Evolutionary conservation across 1,284 basidiomycete species (phyloP).

Genomic region (Moesziomyces sp.): DNA sequence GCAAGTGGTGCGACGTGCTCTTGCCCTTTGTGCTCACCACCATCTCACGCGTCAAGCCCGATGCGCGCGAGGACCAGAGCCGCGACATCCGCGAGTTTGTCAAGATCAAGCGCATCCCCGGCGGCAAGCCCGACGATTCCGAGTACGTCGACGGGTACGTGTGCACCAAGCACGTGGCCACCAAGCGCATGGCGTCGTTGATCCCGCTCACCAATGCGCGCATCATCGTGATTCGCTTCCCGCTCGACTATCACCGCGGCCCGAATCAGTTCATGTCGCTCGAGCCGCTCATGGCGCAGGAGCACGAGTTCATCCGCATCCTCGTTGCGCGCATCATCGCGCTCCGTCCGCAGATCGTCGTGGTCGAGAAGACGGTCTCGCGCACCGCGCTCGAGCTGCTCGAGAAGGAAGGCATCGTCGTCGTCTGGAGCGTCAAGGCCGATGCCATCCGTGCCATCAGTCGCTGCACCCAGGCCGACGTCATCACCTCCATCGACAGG

Average conservation of each 20-base stretch:
- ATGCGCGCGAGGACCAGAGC: constrained; percentile 74
- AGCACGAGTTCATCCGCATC: constrained; percentile 91
- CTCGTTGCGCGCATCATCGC: constrained; percentile 89
- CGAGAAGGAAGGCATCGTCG: constrained; percentile 85
- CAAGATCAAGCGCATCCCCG: constrained; percentile 98
- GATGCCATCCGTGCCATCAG: constrained; percentile 88
- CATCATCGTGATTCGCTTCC: constrained; percentile 95
- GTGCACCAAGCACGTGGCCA: constrained; percentile 97
- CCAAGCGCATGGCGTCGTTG: constrained; percentile 76
- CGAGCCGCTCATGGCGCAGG: constrained; percentile 90
- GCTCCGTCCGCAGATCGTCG: constrained; percentile 88
- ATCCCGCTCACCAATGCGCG: constrained; percentile 79
- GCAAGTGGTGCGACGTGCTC: constrained; percentile 60
- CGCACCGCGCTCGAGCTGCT: constrained; percentile 91
- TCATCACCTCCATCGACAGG: constrained; percentile 94
- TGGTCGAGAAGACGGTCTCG: constrained; percentile 92
- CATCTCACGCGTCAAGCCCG: constrained; percentile 61
- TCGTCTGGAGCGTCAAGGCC: constrained; percentile 88
- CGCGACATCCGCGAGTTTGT: constrained; percentile 95
- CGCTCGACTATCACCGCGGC: constrained; percentile 87
- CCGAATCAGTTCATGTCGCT: constrained; percentile 95
- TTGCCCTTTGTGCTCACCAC: constrained; percentile 59
- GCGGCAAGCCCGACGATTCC: constrained; percentile 88
- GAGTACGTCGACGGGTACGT: constrained; percentile 98
- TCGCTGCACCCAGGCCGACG: constrained; percentile 92